These are phyloP conservation scores for Colletotrichum euphorbiae DNA, from an alignment of 2,329 filamentous ascomycete genomes.

Conservation along the genomic window DNA sequence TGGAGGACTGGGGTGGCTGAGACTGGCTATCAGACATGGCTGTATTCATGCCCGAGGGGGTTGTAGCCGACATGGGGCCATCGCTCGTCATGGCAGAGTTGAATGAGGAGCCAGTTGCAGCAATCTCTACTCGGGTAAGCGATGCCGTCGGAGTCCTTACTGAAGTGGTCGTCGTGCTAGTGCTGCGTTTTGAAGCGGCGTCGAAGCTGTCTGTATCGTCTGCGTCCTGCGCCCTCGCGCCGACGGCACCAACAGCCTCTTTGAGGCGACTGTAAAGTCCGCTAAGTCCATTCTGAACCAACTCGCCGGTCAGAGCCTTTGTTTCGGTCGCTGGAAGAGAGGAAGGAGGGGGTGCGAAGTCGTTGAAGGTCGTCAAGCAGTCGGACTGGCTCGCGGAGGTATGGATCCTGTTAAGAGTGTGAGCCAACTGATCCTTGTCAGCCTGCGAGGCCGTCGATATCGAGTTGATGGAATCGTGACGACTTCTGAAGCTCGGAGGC, in stretches of 20 bases:
- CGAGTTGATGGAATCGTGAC: constrained; percentile 55
- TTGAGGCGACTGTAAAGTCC: constrained; percentile 88
- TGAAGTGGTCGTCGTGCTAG: constrained; percentile 53
- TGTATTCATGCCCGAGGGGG: constrained; percentile 50
- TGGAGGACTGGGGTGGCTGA: constrained; percentile 57
- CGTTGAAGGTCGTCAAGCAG: constrained; percentile 91
- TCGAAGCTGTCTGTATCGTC: constrained; percentile 60
- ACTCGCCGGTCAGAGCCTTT: constrained; percentile 77
- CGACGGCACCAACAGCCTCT: constrained; percentile 81
- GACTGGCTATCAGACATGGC: constrained; percentile 54
- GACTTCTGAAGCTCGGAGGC: constrained; percentile 48
- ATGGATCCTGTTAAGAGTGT: constrained; percentile 88
- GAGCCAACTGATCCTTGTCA: constrained; percentile 80
- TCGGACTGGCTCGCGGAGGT: constrained; percentile 87
- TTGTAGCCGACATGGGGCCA: constrained; percentile 50
- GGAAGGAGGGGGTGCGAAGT: constrained; percentile 80
- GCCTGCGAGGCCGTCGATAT: constrained; percentile 53
- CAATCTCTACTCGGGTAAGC: constrained; percentile 56
- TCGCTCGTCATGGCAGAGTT: constrained; percentile 50
- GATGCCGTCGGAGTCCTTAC: constrained; percentile 57
- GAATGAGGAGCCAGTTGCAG: constrained; percentile 47
- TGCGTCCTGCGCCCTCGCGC: constrained; percentile 55
- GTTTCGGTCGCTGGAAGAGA: constrained; percentile 70
- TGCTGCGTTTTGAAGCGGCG: constrained; percentile 55
- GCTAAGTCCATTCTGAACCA: constrained; percentile 87